Evolutionary conservation across 768 basidiomycete genomes (phyloP).

Genomic region (Mycena venus): DNA sequence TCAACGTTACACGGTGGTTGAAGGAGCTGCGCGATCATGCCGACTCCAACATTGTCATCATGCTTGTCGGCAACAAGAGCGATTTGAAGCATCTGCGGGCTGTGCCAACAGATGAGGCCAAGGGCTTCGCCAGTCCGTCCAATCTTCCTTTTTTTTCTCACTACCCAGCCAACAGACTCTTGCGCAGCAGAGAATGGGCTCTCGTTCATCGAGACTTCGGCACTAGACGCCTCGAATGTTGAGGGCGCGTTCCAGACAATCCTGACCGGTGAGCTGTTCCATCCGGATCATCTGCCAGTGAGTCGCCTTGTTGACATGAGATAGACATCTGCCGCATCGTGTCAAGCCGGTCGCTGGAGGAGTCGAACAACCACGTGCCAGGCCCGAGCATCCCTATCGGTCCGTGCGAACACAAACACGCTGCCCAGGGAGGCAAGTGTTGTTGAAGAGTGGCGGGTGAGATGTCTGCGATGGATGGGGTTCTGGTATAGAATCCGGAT

Average conservation of each 20-base stretch:
- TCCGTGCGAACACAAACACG: constrained; percentile 75
- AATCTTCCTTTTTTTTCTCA: neutral
- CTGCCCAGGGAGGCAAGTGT: constrained; percentile 71
- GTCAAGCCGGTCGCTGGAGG: constrained; percentile 94
- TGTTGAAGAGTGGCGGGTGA: constrained; percentile 54
- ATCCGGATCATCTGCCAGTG: neutral
- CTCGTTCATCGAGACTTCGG: constrained; percentile 98
- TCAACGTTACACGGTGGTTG: constrained; percentile 94
- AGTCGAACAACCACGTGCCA: constrained; percentile 80
- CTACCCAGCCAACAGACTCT: neutral
- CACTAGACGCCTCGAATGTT: constrained; percentile 99
- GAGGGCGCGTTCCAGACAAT: constrained; percentile 98
- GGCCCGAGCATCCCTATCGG: constrained; percentile 90
- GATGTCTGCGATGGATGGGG: neutral
- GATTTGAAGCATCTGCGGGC: constrained; percentile 98
- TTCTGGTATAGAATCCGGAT: too few species aligned
- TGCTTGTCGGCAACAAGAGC: constrained; percentile 98
- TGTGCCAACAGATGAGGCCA: constrained; percentile 97
- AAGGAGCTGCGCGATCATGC: constrained; percentile 98
- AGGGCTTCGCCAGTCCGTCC: constrained; percentile 84
- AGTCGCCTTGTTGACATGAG: neutral
- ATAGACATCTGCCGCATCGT: constrained; percentile 98
- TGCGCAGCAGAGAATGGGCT: constrained; percentile 88
- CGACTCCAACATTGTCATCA: constrained; percentile 92
- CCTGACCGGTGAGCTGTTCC: constrained; percentile 78